phyloP scores from a whole-genome alignment of 2,329 filamentous ascomycete species.

The Cladobotryum protrusum region DNA sequence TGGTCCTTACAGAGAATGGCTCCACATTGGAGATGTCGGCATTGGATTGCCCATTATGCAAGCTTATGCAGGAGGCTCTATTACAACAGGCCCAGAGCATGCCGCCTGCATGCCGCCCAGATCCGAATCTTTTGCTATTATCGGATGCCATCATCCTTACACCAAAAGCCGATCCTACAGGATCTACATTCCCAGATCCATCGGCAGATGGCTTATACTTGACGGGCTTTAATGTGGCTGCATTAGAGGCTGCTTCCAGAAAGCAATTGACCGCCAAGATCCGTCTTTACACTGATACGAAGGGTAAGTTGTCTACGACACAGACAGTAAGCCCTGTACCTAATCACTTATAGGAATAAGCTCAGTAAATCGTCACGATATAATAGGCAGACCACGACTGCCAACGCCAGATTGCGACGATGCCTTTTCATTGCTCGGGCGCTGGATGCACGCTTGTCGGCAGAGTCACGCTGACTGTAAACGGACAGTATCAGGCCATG shows the following conservation, averaged over 20 bases:
- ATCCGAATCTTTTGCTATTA: not conserved
- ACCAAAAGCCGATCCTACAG: constrained; percentile 7
- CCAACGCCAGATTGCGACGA: constrained; percentile 1
- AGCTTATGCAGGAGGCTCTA: constrained; percentile 4
- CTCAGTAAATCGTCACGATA: not conserved
- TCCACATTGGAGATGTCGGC: constrained; percentile 5
- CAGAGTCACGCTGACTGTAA: constrained; percentile 4
- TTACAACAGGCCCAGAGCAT: not conserved
- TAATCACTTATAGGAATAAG: constrained; percentile 2
- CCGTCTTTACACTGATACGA: constrained; percentile 6
- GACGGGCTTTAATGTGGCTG: constrained; percentile 9
- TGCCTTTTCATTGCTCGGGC: constrained; percentile 4
- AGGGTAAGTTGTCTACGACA: not conserved
- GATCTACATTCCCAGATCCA: constrained; percentile 9
- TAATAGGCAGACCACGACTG: constrained; percentile 9
- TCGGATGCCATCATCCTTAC: constrained; percentile 3
- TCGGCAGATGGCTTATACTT: constrained; percentile 6
- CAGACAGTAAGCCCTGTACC: not conserved
- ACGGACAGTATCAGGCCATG: constrained; percentile 5
- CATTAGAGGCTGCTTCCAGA: not conserved
- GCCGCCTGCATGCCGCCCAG: not conserved
- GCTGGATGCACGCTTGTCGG: constrained; percentile 9
- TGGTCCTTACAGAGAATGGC: constrained; percentile 9
- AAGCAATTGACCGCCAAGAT: constrained; percentile 6
- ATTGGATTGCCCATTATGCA: constrained; percentile 4